A percentile compares a stretch with the other conserved stretches of the same genome.
phyloP scores from a whole-genome alignment of 306 rosid genomes.

The Begonia fuchsioides region DNA sequence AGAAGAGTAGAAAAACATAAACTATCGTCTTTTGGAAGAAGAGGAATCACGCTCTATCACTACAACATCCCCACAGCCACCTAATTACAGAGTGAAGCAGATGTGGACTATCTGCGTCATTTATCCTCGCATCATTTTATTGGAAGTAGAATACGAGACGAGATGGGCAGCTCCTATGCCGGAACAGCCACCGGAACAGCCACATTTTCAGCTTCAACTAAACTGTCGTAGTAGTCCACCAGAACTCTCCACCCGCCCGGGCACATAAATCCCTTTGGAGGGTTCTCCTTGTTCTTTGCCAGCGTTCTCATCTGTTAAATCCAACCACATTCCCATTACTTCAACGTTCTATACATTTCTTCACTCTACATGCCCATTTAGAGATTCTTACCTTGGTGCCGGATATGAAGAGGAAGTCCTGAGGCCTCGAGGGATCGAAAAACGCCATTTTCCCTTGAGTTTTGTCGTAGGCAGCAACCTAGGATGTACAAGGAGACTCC shows the following conservation, averaged over 20 bases:
- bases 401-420: conserved; percentile 88
- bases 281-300: conserved; percentile 83
- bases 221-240: conserved; percentile 80
- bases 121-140: no score
- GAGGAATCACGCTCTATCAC: no score
- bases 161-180: conserved; percentile 14
- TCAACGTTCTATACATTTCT: no score
- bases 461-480: conserved; percentile 99
- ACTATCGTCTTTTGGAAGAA: no score
- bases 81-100: no score
- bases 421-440: conserved; percentile 87
- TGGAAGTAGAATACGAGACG: no score
- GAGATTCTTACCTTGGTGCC: conserved; percentile 73
- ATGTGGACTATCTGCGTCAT: no score
- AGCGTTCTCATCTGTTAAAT: conserved; percentile 73
- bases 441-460: conserved; percentile 93
- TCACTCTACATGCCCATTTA: no score
- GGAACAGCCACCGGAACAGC: conserved; percentile 69
- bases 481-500: neutral
- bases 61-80: no score
- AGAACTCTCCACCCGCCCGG: conserved; percentile 93
- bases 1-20: no score
- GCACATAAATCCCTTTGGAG: conserved; percentile 98
- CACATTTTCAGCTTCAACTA: conserved; percentile 30
- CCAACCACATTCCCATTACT: neutral